Evolutionary conservation across 2,329 filamentous ascomycete species (phyloP).

Genomic region (Pseudogymnoascus sp.): DNA sequence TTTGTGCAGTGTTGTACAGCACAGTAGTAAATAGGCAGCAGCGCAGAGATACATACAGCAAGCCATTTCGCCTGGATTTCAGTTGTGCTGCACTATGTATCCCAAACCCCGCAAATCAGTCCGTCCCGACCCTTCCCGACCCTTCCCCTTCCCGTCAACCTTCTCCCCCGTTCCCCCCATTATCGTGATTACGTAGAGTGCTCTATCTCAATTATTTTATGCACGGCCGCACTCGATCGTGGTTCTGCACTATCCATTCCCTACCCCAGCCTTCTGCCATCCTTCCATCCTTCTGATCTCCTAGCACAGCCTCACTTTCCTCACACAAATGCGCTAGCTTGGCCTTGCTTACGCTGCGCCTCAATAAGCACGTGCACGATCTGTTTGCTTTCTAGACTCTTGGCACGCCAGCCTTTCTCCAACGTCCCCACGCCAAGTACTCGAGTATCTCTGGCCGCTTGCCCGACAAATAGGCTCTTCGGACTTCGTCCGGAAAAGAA

Average conservation of each 20-base stretch:
- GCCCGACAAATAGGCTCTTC: neutral
- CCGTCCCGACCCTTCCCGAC: neutral
- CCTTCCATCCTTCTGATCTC: neutral
- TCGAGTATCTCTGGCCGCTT: neutral
- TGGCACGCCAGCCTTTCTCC: neutral
- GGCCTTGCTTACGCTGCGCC: neutral
- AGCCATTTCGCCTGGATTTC: neutral
- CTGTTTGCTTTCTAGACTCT: neutral
- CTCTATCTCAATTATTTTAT: too few species aligned
- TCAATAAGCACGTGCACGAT: neutral
- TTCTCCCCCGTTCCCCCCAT: neutral
- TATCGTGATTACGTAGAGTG: too few species aligned
- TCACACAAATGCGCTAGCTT: neutral
- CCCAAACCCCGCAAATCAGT: neutral
- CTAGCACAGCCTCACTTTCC: neutral
- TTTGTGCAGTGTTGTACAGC: too few species aligned
- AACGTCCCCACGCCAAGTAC: neutral
- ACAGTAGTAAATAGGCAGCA: neutral
- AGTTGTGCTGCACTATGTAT: neutral
- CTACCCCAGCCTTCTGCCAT: neutral
- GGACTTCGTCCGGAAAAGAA: neutral
- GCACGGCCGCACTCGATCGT: neutral
- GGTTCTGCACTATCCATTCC: neutral
- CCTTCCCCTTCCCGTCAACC: neutral
- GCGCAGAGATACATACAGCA: neutral